Conservation (phyloP, 768 basidiomycete genomes). For the Tylopilus subfusipes region DNA sequence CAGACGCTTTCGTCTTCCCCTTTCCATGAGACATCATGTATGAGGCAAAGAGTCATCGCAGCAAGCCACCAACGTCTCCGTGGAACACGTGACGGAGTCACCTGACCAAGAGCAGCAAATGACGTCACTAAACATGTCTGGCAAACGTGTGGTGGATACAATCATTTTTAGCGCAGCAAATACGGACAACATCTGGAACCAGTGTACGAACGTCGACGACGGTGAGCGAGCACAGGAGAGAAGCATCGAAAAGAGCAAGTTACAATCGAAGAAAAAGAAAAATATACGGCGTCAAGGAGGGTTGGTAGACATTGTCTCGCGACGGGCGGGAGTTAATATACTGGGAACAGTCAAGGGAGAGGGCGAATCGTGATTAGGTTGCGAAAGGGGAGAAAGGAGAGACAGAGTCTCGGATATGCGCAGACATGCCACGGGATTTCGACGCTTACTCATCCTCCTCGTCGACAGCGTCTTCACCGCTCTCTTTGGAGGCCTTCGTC, state of each 20-base stretch:
- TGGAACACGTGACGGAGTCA: slow-evolving; percentile 16
- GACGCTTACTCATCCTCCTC: slow-evolving; percentile 43
- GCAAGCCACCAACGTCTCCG: neutral
- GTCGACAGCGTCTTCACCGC: slow-evolving; percentile 32
- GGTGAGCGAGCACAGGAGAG: slow-evolving; percentile 27
- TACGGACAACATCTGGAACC: slow-evolving; percentile 30
- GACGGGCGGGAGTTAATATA: slow-evolving; percentile 16
- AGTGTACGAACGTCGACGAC: slow-evolving; percentile 18
- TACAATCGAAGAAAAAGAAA: slow-evolving; percentile 13
- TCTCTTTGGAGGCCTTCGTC: slow-evolving; percentile 37
- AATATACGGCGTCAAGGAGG: slow-evolving; percentile 9
- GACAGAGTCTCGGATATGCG: slow-evolving; percentile 19
- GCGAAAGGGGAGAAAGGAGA: slow-evolving; percentile 2
- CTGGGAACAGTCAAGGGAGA: slow-evolving; percentile 8
- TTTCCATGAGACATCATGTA: slow-evolving; percentile 18
- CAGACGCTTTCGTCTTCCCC: slow-evolving; percentile 9
- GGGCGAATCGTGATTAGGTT: slow-evolving; percentile 19
- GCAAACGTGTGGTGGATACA: slow-evolving; percentile 22
- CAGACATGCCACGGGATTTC: slow-evolving; percentile 1
- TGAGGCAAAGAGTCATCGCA: neutral
- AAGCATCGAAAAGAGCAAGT: slow-evolving; percentile 19
- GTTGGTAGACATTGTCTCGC: slow-evolving; percentile 32
- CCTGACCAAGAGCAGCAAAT: slow-evolving; percentile 1
- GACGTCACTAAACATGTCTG: neutral
- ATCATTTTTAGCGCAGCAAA: slow-evolving; percentile 29